Evolutionary conservation across 345 rosid species (phyloP).

Genomic region (Lepidium aucheri): DNA sequence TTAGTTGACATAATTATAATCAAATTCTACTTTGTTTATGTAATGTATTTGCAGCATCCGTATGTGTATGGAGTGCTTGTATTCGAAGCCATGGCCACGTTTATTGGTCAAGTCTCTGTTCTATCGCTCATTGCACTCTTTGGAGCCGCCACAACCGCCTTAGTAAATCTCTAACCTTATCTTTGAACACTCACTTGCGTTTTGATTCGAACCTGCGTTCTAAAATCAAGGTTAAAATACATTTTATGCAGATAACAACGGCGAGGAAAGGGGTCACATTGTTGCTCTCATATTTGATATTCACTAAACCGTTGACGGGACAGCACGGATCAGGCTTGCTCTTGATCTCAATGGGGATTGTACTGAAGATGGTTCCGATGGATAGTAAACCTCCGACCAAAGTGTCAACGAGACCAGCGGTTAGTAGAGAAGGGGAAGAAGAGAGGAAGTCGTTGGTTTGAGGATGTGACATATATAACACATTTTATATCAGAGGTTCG

Average conservation of each 20-base stretch:
- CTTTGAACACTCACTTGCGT: neutral
- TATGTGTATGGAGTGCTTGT: constrained; percentile 84
- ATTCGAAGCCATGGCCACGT: constrained; percentile 95
- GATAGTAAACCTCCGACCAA: constrained; percentile 27
- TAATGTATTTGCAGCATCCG: constrained; percentile 53
- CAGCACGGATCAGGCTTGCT: constrained; percentile 73
- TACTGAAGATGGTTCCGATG: constrained; percentile 47
- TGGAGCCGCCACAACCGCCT: constrained; percentile 95
- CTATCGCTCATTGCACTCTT: constrained; percentile 87
- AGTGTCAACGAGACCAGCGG: constrained; percentile 6
- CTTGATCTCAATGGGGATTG: constrained; percentile 70
- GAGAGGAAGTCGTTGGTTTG: constrained; percentile 54
- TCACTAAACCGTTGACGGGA: constrained; percentile 78
- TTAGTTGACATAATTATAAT: neutral
- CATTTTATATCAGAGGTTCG: neutral
- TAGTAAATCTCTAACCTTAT: constrained; percentile 40
- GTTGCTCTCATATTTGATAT: constrained; percentile 73
- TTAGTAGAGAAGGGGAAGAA: constrained; percentile 35
- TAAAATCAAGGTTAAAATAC: neutral
- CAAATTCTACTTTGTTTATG: neutral
- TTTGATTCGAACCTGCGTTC: neutral
- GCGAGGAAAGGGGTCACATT: constrained; percentile 53
- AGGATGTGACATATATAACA: neutral
- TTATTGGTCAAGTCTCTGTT: constrained; percentile 90
- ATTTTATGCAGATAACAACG: constrained; percentile 25